Conservation (phyloP, 805 yeast species). For the Saturnispora dispora region DNA sequence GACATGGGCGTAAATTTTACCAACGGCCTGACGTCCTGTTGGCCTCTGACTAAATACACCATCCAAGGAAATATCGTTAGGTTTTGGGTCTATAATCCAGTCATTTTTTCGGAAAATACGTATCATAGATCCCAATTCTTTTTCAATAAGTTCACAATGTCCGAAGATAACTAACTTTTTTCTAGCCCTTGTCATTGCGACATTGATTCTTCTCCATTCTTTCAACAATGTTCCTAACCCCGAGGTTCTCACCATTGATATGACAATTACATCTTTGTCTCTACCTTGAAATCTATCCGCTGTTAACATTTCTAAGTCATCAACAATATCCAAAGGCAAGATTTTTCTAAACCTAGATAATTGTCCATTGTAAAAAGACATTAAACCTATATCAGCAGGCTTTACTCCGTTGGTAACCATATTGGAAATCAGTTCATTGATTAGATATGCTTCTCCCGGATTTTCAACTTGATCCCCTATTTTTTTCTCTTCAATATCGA, state of each 20-base stretch:
- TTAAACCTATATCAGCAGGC: constrained; percentile 62
- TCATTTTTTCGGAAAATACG: constrained; percentile 42
- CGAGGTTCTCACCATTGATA: constrained; percentile 84
- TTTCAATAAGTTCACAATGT: constrained; percentile 52
- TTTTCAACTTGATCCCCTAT: constrained; percentile 67
- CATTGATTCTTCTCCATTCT: constrained; percentile 91
- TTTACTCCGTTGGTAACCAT: constrained; percentile 52
- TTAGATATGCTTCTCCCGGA: constrained; percentile 58
- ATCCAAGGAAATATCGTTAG: constrained; percentile 29
- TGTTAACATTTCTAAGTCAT: constrained; percentile 67
- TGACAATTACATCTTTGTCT: constrained; percentile 84
- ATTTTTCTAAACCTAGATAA: constrained; percentile 35
- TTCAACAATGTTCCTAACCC: constrained; percentile 68
- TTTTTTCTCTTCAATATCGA: constrained; percentile 41
- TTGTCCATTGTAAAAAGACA: constrained; percentile 85
- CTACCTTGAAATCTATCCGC: constrained; percentile 96
- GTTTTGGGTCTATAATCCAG: constrained; percentile 59
- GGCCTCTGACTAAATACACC: neutral
- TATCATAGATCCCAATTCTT: constrained; percentile 51
- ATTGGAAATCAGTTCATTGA: constrained; percentile 52
- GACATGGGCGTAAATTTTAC: constrained; percentile 8
- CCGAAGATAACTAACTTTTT: constrained; percentile 80
- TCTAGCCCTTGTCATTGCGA: constrained; percentile 86
- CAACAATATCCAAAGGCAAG: neutral
- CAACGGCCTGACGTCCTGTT: neutral